A percentile compares a stretch with the other conserved stretches of the same genome.
Conservation (phyloP, 306 rosid species). For the Leucaena leucocephala region DNA sequence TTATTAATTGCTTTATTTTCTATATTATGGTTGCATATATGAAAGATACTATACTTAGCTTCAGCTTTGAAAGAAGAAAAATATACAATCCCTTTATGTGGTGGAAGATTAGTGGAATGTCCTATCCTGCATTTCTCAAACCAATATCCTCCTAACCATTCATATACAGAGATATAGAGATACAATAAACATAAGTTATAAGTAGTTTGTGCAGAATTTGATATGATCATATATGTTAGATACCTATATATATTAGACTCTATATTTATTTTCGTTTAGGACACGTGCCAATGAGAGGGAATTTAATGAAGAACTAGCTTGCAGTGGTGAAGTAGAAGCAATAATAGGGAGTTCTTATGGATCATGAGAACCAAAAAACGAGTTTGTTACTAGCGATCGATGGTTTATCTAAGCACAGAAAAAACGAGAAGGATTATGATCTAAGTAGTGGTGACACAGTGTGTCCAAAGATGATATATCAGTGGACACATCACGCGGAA, state of each 20-base stretch:
- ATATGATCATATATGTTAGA: not conserved
- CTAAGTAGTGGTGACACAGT: not conserved
- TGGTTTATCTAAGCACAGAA: not conserved
- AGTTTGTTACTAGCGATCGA: too few species aligned
- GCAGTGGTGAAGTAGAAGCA: not conserved
- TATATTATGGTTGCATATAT: not conserved
- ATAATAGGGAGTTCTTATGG: not conserved
- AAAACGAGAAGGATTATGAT: not conserved
- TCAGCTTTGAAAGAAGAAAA: not conserved
- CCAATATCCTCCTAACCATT: not conserved
- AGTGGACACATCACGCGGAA: not conserved
- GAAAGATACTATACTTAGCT: not conserved
- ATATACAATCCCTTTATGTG: not conserved
- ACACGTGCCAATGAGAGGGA: not conserved
- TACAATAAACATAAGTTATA: not conserved
- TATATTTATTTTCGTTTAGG: not conserved
- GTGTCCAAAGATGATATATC: not conserved
- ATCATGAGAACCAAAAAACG: too few species aligned
- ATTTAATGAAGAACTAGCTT: not conserved
- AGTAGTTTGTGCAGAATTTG: not conserved
- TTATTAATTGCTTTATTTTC: not conserved
- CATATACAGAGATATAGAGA: not conserved
- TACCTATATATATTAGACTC: not conserved
- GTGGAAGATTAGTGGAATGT: not conserved
- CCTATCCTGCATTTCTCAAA: not conserved